These are phyloP conservation scores for Euclidium syriacum DNA, from an alignment of 345 rosid genomes.

Conservation along the genomic window DNA sequence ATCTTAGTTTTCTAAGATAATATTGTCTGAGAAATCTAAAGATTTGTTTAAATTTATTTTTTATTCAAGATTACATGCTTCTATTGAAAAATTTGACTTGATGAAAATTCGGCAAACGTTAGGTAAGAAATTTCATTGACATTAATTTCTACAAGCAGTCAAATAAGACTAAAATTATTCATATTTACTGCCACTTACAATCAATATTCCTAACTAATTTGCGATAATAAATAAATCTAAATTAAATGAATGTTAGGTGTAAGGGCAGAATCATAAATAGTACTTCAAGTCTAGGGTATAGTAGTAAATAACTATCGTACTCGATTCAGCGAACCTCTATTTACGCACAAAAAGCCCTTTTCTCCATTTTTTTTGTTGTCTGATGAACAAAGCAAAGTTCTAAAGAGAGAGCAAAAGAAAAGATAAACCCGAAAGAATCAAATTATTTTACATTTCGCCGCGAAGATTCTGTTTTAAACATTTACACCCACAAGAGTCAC, in stretches of 20 bases:
- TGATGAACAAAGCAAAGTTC: conserved; percentile 19
- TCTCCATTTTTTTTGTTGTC: background rate
- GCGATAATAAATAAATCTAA: background rate
- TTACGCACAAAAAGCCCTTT: background rate
- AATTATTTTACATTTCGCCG: conserved; percentile 5
- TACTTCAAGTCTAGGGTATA: background rate
- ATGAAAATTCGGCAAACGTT: too few relatives aligned
- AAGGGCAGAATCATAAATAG: background rate
- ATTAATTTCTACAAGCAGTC: too few relatives aligned
- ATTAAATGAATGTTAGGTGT: background rate
- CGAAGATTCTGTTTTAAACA: conserved; percentile 11
- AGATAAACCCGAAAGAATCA: background rate
- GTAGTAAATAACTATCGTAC: background rate
- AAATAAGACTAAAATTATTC: conserved; percentile 5
- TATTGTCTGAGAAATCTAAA: too few relatives aligned
- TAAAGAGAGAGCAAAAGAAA: background rate
- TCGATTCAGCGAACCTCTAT: background rate
- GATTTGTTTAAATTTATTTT: too few relatives aligned
- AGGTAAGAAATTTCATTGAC: too few relatives aligned
- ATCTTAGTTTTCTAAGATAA: too few relatives aligned
- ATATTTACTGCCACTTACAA: background rate
- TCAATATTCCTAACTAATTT: background rate
- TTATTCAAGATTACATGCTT: too few relatives aligned
- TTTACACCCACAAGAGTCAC: conserved; percentile 14
- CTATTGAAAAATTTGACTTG: too few relatives aligned